phyloP scores from a whole-genome alignment of 2,329 filamentous ascomycete genomes.

The Paecilomyces sp. region DNA sequence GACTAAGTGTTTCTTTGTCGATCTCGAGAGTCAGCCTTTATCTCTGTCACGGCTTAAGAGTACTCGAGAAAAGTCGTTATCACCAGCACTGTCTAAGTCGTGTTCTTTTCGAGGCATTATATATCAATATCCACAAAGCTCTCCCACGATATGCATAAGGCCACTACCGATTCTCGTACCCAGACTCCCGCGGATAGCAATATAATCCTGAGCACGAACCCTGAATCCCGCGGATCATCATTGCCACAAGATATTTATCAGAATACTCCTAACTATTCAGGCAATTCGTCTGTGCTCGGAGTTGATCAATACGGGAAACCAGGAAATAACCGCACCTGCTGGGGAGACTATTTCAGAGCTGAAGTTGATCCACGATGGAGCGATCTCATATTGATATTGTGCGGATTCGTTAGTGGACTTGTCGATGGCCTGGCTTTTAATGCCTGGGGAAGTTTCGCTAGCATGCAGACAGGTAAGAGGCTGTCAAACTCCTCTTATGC shows the following conservation, averaged over 20 bases:
- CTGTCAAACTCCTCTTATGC: not conserved
- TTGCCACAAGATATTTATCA: not conserved
- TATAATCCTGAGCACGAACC: too few relatives aligned
- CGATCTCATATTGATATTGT: slow-evolving; percentile 24
- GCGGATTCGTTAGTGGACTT: slow-evolving; percentile 32
- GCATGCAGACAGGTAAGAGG: slow-evolving; percentile 35
- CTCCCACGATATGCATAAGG: too few relatives aligned
- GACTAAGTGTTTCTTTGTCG: too few relatives aligned
- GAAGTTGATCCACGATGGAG: slow-evolving; percentile 17
- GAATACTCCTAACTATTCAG: not conserved
- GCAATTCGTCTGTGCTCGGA: not conserved
- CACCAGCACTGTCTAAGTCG: too few relatives aligned
- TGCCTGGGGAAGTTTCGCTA: slow-evolving; percentile 35
- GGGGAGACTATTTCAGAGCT: slow-evolving; percentile 1
- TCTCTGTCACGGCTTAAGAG: too few relatives aligned
- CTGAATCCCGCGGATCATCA: too few relatives aligned
- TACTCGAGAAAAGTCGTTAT: too few relatives aligned
- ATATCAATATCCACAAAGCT: too few relatives aligned
- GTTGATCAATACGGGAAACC: not conserved
- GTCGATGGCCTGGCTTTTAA: slow-evolving; percentile 35
- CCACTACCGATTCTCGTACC: too few relatives aligned
- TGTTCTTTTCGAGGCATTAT: too few relatives aligned
- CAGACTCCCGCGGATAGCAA: too few relatives aligned
- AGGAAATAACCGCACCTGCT: not conserved
- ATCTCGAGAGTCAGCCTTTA: too few relatives aligned